Evolutionary conservation across 805 yeast genomes (phyloP), one percentile per base, ranked within the genome.

Genomic region (Hanseniaspora hatyaiensis): DNA sequence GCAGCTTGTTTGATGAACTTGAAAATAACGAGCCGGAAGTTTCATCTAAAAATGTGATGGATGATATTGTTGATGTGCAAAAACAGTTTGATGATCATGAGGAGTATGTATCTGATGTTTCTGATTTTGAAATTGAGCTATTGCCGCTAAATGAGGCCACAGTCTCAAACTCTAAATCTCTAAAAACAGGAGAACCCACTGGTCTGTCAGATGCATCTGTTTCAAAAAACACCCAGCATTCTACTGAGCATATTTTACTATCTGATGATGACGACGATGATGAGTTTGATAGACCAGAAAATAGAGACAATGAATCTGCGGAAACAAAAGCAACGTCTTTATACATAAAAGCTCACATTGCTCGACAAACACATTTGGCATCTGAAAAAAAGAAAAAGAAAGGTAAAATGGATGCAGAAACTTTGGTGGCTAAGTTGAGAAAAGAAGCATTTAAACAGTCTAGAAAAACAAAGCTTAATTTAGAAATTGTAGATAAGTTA

Each of bases 61-160:
- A 34, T 2, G 26, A 34, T 8, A 3, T 4, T 15, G 11, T 22
- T 34, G 16, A 8, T 20, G 2, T 18, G 36, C n/a, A 16, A 12
- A 19, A 13, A 19, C 26, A 34, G n/a, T n/a, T n/a, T n/a, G n/a
- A n/a, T n/a, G 26, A 34, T 11, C 23, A 4, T 8, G 31, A 37
- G 2, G 40, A 37, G n/a, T 44, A 28, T 15, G 16, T 36, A 13
- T 44, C 48, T 11, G 48, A 44, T 36, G 32, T 44, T 6, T 44
- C 48, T 11, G 48, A 44, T 22, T 44, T 23, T 30, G 48, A 29
- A 30, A 36, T 44, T 44, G 48, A 44, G 20, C 6, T 44, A 18
- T 19, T 36, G n/a, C 34, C 48, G 31, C 28, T 9, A 29, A 36
- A 28, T 30, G 24, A 24, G 28, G 15, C 5, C 26, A 16, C n/a